Evolutionary conservation across 2,329 filamentous ascomycete species (phyloP), one percentile per base, ranked within the genome.

Genomic region (Alternaria incomplexa): DNA sequence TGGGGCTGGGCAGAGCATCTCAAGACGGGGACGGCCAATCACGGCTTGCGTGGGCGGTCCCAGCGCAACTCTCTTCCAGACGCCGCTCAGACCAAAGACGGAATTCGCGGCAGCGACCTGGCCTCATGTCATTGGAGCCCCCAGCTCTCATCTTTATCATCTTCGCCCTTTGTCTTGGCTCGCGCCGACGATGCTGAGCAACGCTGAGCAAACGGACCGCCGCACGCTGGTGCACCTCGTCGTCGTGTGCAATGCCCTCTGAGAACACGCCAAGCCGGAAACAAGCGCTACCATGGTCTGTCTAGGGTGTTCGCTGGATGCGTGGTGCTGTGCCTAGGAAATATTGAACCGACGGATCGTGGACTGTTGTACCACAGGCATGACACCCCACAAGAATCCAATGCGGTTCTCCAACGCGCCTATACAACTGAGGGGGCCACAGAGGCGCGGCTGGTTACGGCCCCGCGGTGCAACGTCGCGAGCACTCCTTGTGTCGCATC

Each of bases 11-110:
- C 60, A 62, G 44, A 23, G 32, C 60, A 48, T 50, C 28, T 58
- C 58, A 62, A 58, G 56, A 64, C 59, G 53, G 61, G 43, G 56
- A 48, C 61, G 61, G 58, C 74, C 71, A 74, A 75, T 75, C 69
- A 73, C 60, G 56, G 55, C 36, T 13, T 11, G 51, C 53, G 50
- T 30, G 54, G 25, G 36, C 52, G 56, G 58, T 22, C 43, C 53
- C 54, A 62, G 54, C 47, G 47, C 59, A 47, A 22, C 59, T 53
- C 55, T 55, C 51, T 43, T 51, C 56, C 62, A 52, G 57, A 58
- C 54, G 40, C 59, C 69, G 70, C 67, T 71, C 58, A 70, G 62
- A 62, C 65, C 58, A 60, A 69, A 73, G 73, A 73, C 72, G 72
- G 74, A 63, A 66, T 68, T 44, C 66, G 61, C 73, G 73, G 73